These are phyloP conservation scores for Ophiostoma piceae DNA, from an alignment of 2,329 filamentous ascomycete species.

Conservation along the genomic window DNA sequence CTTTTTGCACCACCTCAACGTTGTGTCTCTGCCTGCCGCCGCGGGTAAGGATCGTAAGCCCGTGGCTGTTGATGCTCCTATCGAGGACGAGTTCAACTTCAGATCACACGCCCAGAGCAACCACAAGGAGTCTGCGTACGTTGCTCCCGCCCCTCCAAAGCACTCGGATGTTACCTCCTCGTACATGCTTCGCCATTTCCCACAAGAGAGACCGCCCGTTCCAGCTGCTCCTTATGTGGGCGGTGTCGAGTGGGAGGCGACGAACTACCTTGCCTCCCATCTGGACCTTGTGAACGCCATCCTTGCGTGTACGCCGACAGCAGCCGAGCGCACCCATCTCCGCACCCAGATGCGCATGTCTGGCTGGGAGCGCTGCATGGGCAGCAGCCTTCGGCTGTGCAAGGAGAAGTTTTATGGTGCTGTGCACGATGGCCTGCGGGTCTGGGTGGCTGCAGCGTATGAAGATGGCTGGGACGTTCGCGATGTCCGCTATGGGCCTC, in stretches of 20 bases:
- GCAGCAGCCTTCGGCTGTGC: constrained; percentile 76
- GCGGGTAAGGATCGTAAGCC: constrained; percentile 5
- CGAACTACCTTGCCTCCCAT: constrained; percentile 89
- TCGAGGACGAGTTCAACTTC: constrained; percentile 10
- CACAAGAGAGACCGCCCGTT: constrained; percentile 78
- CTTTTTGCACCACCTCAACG: constrained; percentile 89
- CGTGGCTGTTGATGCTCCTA: background rate
- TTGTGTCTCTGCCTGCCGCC: constrained; percentile 59
- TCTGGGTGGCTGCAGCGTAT: constrained; percentile 80
- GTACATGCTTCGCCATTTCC: constrained; percentile 70
- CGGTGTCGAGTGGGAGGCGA: constrained; percentile 97
- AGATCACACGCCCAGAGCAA: background rate
- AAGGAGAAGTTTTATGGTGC: constrained; percentile 97
- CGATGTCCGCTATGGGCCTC: constrained; percentile 70
- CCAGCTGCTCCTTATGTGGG: constrained; percentile 94
- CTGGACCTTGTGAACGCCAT: constrained; percentile 90
- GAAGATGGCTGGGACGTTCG: constrained; percentile 85
- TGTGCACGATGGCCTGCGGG: constrained; percentile 81
- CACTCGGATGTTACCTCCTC: constrained; percentile 41
- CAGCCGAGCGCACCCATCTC: constrained; percentile 66
- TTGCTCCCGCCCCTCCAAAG: constrained; percentile 35
- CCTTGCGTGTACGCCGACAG: constrained; percentile 69
- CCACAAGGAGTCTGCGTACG: constrained; percentile 20
- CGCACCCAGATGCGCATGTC: constrained; percentile 74
- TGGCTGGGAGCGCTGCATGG: constrained; percentile 88